Percentiles rank a stretch among this genome's conserved stretches.
Conservation (phyloP, 306 rosid species). For the Casuarina cunninghamiana region DNA sequence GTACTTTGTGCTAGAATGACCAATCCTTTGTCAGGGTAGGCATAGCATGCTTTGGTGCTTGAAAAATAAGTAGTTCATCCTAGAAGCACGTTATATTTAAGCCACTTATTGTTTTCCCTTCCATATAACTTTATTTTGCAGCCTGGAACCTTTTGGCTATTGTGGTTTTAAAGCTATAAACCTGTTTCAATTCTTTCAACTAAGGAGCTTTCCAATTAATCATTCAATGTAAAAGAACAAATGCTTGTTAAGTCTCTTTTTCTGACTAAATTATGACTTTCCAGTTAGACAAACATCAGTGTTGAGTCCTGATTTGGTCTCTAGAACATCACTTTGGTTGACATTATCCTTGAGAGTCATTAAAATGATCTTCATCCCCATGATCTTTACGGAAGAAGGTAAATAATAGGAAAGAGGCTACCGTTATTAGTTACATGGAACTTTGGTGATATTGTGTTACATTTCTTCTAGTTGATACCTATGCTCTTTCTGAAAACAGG, state of each 20-base stretch:
- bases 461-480: neutral
- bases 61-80: neutral
- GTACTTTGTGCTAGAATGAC: neutral
- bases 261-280: neutral
- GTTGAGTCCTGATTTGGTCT: neutral
- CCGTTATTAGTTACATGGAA: neutral
- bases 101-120: neutral
- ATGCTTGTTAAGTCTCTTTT: neutral
- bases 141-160: neutral
- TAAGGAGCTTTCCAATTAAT: neutral
- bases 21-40: neutral
- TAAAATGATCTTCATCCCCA: neutral
- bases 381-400: neutral
- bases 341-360: neutral
- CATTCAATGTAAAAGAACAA: neutral
- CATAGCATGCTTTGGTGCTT: neutral
- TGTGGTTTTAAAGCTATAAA: neutral
- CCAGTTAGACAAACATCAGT: neutral
- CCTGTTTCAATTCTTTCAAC: neutral
- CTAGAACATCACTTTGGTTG: neutral
- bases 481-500: constrained; percentile 36
- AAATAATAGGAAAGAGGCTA: neutral
- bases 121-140: neutral
- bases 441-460: neutral
- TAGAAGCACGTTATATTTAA: neutral